Evolutionary conservation across 2,329 filamentous ascomycete genomes (phyloP), one percentile per base, ranked within the genome.

Genomic region (Xylariaceae sp.): DNA sequence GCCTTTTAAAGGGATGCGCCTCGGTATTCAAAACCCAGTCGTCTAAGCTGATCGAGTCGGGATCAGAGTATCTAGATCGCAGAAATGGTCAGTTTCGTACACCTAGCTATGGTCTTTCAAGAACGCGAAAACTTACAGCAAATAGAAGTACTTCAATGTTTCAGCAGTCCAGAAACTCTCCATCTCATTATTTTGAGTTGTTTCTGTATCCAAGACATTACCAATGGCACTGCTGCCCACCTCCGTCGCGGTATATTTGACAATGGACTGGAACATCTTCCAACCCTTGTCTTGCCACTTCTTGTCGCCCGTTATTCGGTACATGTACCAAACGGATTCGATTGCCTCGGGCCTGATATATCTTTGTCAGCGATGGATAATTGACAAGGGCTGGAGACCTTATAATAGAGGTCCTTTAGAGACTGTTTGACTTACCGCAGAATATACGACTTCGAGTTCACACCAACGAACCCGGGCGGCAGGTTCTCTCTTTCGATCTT

Each of bases 161-260:
- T 96, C 90, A 3, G 87, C 87, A 53, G 90, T 75, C 89, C 90
- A 96, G 68, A 95, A 95, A 62, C 87, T 91, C 72, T 95, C 87
- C 87, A 92, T 91, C 58, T 76, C 74, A 65, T 90, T 81, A 36
- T 68, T 65, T 47, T 76, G 71, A 10, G 60, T 61, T 1, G 75
- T 68, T 15, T 75, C 66, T 1, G 67, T 50, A 6, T 54, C 49
- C 19, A 76, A 69, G 11, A 91, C 85, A 61, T 89, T 81, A 42
- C 75, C 68, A 47, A 94, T 81, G 35, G 87, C 88, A 11, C 82
- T 85, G 69, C 90, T 83, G 9, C 83, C 89, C 43, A 78, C 76
- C 11, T 81, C 71, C 0, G 87, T 86, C 35, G 75, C 72, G 2
- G 89, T 90, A 31, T 82, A 76, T 32, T 76, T 76, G 48, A 86